phyloP scores from a whole-genome alignment of 148 eudicot species.

The Rheum nobile region DNA sequence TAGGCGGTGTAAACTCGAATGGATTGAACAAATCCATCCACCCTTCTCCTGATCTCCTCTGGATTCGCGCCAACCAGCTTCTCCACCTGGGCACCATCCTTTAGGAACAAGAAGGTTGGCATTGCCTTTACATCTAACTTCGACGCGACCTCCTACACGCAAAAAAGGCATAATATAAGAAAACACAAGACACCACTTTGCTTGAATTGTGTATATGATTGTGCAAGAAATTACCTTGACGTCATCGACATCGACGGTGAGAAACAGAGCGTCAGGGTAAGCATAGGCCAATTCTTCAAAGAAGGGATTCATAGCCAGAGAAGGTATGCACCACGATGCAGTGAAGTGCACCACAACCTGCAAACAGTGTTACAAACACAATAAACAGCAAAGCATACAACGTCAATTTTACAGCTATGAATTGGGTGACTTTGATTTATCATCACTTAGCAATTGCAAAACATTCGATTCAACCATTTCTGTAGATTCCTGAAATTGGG shows the following conservation, averaged over 20 bases:
- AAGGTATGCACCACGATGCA: slow-evolving; percentile 80
- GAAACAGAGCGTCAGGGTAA: slow-evolving; percentile 35
- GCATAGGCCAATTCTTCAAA: slow-evolving; percentile 48
- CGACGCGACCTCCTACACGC: slow-evolving; percentile 38
- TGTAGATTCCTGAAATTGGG: neutral
- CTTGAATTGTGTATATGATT: too few relatives aligned
- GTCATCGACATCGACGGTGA: slow-evolving; percentile 56
- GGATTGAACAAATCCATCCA: slow-evolving; percentile 28
- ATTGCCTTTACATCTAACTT: slow-evolving; percentile 64
- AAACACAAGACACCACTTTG: neutral
- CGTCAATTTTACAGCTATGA: too few relatives aligned
- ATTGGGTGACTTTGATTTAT: too few relatives aligned
- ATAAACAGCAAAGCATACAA: too few relatives aligned
- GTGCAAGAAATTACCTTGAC: slow-evolving; percentile 34
- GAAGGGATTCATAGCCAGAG: slow-evolving; percentile 56
- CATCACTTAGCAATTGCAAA: neutral
- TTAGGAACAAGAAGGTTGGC: slow-evolving; percentile 75
- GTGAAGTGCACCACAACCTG: slow-evolving; percentile 72
- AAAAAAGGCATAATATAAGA: neutral
- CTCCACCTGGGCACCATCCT: slow-evolving; percentile 40
- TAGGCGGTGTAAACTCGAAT: slow-evolving; percentile 24
- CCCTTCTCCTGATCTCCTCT: slow-evolving; percentile 53
- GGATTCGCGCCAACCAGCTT: slow-evolving; percentile 83
- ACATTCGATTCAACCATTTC: neutral
- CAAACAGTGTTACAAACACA: too few relatives aligned